A percentile compares a stretch with the other conserved stretches of the same genome.
Conservation (phyloP, 331 rosid genomes). For the Saraca asoca region DNA sequence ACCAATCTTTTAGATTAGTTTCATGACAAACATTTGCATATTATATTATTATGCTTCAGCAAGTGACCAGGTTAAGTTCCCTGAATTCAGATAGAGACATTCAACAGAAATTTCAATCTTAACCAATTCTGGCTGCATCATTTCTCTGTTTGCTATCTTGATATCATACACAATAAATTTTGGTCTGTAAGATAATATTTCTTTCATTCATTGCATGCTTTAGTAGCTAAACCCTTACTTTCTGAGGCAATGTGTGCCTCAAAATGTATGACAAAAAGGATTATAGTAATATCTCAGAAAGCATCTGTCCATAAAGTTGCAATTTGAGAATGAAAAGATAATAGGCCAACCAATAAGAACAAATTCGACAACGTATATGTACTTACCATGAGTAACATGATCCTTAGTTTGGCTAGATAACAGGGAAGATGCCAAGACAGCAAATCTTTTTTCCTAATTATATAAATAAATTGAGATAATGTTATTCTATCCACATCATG, state of each 20-base stretch:
- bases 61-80: too few relatives aligned
- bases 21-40: background rate
- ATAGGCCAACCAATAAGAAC: background rate
- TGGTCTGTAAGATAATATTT: conserved; percentile 10
- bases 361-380: conserved; percentile 18
- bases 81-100: too few relatives aligned
- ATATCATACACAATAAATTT: conserved; percentile 4
- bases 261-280: background rate
- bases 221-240: conserved; percentile 19
- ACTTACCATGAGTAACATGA: conserved; percentile 74
- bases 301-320: background rate
- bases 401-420: conserved; percentile 97
- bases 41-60: too few relatives aligned
- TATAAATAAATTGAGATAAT: conserved; percentile 21
- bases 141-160: conserved; percentile 7
- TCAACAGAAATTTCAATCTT: too few relatives aligned
- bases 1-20: background rate
- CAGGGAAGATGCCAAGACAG: conserved; percentile 82
- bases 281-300: conserved; percentile 15
- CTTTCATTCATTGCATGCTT: conserved; percentile 15
- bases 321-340: conserved; percentile 15
- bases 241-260: background rate
- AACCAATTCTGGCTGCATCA: too few relatives aligned
- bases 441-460: conserved; percentile 83
- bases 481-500: conserved; percentile 16